phyloP scores from a whole-genome alignment of 2,329 filamentous ascomycete genomes.

The Pleoardoris graminearum region DNA sequence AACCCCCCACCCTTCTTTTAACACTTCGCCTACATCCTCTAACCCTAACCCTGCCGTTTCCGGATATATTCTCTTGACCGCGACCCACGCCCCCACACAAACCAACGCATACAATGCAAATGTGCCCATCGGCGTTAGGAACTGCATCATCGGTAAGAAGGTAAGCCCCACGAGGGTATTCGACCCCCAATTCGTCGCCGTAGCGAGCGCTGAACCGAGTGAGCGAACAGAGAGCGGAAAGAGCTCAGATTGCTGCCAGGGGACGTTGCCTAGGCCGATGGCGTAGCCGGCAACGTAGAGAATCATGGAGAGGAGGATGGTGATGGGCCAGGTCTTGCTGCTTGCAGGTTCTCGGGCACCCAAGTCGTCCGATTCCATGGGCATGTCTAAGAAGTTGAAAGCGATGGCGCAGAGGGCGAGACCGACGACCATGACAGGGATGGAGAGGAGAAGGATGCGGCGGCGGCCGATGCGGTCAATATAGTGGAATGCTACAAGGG shows the following conservation, averaged over 20 bases:
- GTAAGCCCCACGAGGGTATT: slow-evolving; percentile 87
- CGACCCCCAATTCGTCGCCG: slow-evolving; percentile 83
- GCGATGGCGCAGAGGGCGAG: slow-evolving; percentile 71
- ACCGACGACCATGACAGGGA: slow-evolving; percentile 80
- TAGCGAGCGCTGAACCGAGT: slow-evolving; percentile 71
- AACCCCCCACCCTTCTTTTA: slow-evolving; percentile 73
- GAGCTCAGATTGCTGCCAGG: slow-evolving; percentile 93
- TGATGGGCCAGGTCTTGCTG: slow-evolving; percentile 25
- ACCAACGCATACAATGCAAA: slow-evolving; percentile 79
- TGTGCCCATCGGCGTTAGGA: slow-evolving; percentile 71
- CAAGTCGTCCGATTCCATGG: slow-evolving; percentile 52
- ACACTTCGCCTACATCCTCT: slow-evolving; percentile 74
- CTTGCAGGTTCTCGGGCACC: slow-evolving; percentile 39
- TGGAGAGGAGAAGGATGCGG: slow-evolving; percentile 74
- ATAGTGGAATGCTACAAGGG: slow-evolving; percentile 49
- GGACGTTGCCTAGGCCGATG: slow-evolving; percentile 85
- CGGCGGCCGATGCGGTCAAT: slow-evolving; percentile 52
- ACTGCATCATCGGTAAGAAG: slow-evolving; percentile 85
- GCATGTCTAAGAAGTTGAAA: slow-evolving; percentile 67
- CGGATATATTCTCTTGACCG: slow-evolving; percentile 77
- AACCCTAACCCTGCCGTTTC: slow-evolving; percentile 81
- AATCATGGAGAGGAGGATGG: slow-evolving; percentile 76
- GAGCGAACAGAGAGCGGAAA: slow-evolving; percentile 78
- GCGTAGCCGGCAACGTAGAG: slow-evolving; percentile 86
- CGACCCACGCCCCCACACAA: slow-evolving; percentile 68